These are phyloP conservation scores for Sarocladiaceae sp. DNA, from an alignment of 2,329 filamentous ascomycete species.

Conservation along the genomic window DNA sequence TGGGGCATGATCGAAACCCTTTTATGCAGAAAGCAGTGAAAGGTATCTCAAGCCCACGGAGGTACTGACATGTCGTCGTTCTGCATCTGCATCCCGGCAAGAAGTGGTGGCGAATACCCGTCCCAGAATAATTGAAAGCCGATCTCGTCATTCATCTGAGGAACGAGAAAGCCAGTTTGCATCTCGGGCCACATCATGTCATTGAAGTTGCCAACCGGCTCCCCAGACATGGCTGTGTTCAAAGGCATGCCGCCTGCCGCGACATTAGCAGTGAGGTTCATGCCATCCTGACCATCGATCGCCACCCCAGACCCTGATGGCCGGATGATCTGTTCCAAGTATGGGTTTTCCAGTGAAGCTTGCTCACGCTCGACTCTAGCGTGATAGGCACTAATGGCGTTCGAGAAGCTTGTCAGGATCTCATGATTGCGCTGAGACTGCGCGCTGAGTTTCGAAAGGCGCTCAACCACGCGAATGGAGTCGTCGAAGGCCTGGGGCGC, in stretches of 20 bases:
- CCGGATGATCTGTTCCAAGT: slow-evolving; percentile 6
- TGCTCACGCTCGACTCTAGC: slow-evolving; percentile 1
- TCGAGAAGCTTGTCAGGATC: slow-evolving; percentile 5
- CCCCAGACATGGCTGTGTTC: not conserved
- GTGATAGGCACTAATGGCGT: slow-evolving; percentile 4
- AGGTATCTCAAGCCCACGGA: not conserved
- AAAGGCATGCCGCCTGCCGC: not conserved
- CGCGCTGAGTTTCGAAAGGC: not conserved
- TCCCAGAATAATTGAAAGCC: slow-evolving; percentile 7
- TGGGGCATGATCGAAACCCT: too few species aligned
- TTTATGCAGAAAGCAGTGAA: too few species aligned
- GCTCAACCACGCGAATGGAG: slow-evolving; percentile 1
- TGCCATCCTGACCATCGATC: not conserved
- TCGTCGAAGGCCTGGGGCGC: slow-evolving; percentile 3
- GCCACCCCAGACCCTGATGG: not conserved
- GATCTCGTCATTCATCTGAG: slow-evolving; percentile 7
- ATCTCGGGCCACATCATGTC: slow-evolving; percentile 6
- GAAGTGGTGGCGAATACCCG: not conserved
- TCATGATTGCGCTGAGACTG: slow-evolving; percentile 7
- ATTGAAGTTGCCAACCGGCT: not conserved
- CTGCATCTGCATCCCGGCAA: slow-evolving; percentile 6
- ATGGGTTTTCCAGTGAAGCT: not conserved
- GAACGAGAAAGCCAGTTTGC: slow-evolving; percentile 6
- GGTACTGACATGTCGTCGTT: slow-evolving; percentile 7
- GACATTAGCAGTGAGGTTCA: not conserved